These are phyloP conservation scores for Ophiorrhiza pumila DNA, from an alignment of 257 asterid genomes.

Conservation along the genomic window DNA sequence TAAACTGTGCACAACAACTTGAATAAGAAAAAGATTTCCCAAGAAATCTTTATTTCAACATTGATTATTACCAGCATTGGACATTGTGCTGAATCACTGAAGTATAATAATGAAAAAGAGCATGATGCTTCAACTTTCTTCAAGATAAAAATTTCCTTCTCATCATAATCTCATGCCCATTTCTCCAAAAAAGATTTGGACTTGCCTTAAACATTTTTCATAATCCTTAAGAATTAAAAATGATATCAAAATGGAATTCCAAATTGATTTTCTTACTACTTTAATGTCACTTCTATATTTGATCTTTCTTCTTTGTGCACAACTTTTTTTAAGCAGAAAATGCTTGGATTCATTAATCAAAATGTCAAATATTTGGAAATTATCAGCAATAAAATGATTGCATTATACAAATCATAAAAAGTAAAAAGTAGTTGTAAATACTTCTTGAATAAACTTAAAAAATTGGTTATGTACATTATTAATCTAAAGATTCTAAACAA, in stretches of 20 bases:
- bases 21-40: too few relatives aligned
- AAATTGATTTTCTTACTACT: neutral
- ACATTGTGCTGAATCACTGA: neutral
- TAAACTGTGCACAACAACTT: too few relatives aligned
- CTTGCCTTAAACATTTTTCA: neutral
- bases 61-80: too few relatives aligned
- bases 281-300: too few relatives aligned
- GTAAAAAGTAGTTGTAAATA: too few relatives aligned
- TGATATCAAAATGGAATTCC: neutral
- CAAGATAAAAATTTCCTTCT: neutral
- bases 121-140: neutral
- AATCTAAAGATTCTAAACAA: too few relatives aligned
- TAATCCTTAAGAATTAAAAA: neutral
- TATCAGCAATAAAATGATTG: neutral
- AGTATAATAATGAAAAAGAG: neutral
- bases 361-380: neutral
- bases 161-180: neutral
- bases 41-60: too few relatives aligned
- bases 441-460: too few relatives aligned
- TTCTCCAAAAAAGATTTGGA: neutral
- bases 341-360: neutral
- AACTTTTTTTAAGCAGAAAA: too few relatives aligned
- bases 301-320: too few relatives aligned
- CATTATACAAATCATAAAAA: too few relatives aligned
- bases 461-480: too few relatives aligned